These are phyloP conservation scores for Mycena belliarum DNA, from an alignment of 768 basidiomycete genomes.

Conservation along the genomic window DNA sequence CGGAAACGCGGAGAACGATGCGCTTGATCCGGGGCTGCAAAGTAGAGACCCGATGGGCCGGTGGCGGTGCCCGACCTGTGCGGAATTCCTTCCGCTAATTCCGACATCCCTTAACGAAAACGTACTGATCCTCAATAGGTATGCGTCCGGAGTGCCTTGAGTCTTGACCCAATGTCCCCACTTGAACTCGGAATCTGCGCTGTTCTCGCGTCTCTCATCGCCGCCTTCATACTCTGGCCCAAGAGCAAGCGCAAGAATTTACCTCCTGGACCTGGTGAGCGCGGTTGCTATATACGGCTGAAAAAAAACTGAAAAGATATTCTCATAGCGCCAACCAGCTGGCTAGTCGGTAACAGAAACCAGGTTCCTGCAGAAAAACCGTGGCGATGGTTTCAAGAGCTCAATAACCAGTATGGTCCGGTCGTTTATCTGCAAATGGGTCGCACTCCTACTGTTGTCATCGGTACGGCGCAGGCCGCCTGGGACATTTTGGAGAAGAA, in stretches of 20 bases:
- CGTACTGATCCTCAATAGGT: too few relatives aligned
- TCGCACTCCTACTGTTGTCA: conserved; percentile 29
- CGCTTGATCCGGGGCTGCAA: too few relatives aligned
- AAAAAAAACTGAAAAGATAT: too few relatives aligned
- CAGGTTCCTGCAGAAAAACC: conserved; percentile 47
- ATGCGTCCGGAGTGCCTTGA: too few relatives aligned
- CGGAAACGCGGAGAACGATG: neutral
- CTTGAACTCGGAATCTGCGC: neutral
- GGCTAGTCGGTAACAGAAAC: conserved; percentile 43
- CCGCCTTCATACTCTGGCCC: neutral
- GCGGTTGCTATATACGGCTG: too few relatives aligned
- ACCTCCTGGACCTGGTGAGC: conserved; percentile 17
- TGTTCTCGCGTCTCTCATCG: neutral
- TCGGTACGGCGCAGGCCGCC: conserved; percentile 46
- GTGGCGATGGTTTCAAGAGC: conserved; percentile 50
- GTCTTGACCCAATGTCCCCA: neutral
- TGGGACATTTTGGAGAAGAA: conserved; percentile 51
- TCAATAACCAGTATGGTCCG: conserved; percentile 46
- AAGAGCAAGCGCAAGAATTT: conserved; percentile 11
- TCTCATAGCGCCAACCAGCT: conserved; percentile 17
- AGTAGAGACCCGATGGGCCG: too few relatives aligned
- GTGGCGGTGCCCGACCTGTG: too few relatives aligned
- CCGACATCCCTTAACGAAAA: neutral
- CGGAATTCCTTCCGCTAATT: conserved; percentile 9
- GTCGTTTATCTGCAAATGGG: conserved; percentile 1